phyloP scores from a whole-genome alignment of 305 asterid species.

The Fraxinus paxiana region DNA sequence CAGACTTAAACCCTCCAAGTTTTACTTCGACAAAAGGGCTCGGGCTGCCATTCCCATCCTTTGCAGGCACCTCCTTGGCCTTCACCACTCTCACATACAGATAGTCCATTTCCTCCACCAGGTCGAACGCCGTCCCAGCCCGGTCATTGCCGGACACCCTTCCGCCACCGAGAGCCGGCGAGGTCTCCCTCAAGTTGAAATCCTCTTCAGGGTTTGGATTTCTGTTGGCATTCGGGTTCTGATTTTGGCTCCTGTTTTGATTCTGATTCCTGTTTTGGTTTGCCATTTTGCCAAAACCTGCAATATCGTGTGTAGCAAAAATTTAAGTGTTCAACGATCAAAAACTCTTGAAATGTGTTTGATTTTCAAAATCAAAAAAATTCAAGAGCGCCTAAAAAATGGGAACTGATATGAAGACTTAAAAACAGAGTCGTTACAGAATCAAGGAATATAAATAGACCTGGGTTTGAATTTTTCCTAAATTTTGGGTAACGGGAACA shows the following conservation, averaged over 20 bases:
- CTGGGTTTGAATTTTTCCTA: neutral
- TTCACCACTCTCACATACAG: constrained; percentile 62
- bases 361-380: neutral
- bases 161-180: constrained; percentile 79
- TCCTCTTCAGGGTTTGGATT: constrained; percentile 37
- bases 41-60: constrained; percentile 35
- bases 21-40: constrained; percentile 63
- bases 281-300: neutral
- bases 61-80: constrained; percentile 52
- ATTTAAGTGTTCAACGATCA: neutral
- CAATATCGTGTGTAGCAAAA: neutral
- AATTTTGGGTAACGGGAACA: neutral
- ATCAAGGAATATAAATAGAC: neutral
- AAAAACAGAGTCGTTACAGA: neutral
- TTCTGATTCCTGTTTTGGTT: neutral
- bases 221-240: neutral
- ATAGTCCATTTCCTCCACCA: constrained; percentile 89
- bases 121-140: constrained; percentile 62
- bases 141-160: constrained; percentile 54
- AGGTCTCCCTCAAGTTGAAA: constrained; percentile 66
- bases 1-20: constrained; percentile 55
- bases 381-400: neutral
- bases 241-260: neutral
- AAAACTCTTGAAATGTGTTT: neutral
- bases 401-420: neutral